Base-by-base conservation (phyloP, 73 alveolate genomes). In the Blepharisma japonicum region DNA sequence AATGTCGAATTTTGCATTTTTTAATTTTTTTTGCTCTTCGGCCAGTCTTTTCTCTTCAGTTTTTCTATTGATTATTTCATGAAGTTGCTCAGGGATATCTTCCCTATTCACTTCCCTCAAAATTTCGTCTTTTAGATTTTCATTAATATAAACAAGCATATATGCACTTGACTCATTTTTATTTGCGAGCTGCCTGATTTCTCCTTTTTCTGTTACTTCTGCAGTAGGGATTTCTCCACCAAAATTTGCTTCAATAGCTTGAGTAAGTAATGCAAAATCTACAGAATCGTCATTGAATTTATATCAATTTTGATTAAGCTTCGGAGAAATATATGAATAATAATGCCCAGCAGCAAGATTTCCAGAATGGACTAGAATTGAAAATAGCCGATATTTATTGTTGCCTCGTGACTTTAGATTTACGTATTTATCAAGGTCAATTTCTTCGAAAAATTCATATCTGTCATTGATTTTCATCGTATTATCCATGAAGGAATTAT, bases 301-400 rank as follows among this genome's bases (percentile, higher is more conserved):
- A 68, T n/a, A 81, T 89, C 94, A 87, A 45, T 71, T 6, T 7
- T 68, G 83, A 7, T 84, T 78, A 5, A 61, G 18, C 4, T 74
- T 47, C 18, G 89, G 90, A 9, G 68, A 46, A 56, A 87, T 83
- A 55, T 66, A 87, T 45, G 98, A 94, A 77, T 50, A 91, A 83
- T 94, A 94, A 83, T 94, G 98, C 27, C 98, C 98, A 74, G 92
- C 87, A n/a, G 81, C 85, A 4, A 89, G 89, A 81, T 80, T 83
- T 45, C 98, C 98, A 74, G 86, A 81, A 77, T 94, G 98, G 7
- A 94, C 94, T 9, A 94, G 83, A 21, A 94, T 92, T 39, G 96
- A 79, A 56, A 90, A 95, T 5, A 94, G 84, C 25, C 71, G 81
- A 82, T 94, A 94, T 7, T 77, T 68, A 71, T 85, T 74, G 66